A percentile compares a stretch with the other conserved stretches of the same genome.
phyloP scores from a whole-genome alignment of 495 filamentous ascomycete species.

The Aspergillus kassunensis region DNA sequence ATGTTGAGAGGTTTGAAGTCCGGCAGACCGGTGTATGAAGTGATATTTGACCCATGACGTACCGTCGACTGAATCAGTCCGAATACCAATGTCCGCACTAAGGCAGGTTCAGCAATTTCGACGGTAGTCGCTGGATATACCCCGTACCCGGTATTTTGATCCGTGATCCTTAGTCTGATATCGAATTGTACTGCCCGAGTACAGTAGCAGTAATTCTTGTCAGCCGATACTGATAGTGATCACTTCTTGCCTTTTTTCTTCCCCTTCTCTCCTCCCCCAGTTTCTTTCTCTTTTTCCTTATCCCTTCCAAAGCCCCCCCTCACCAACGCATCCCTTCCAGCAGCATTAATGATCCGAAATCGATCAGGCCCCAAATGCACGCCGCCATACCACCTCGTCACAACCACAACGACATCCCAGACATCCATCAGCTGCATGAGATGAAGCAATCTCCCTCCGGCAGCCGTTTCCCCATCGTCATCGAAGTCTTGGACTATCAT shows the following conservation, averaged over 20 bases:
- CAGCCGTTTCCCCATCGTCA: slow-evolving; percentile 95
- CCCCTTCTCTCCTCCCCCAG: slow-evolving; percentile 34
- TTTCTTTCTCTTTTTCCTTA: slow-evolving; percentile 55
- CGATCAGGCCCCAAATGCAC: slow-evolving; percentile 80
- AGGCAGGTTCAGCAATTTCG: too few relatives aligned
- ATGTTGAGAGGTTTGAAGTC: too few relatives aligned
- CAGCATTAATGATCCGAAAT: slow-evolving; percentile 84
- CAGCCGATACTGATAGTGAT: slow-evolving; percentile 4
- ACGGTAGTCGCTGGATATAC: too few relatives aligned
- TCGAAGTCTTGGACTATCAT: slow-evolving; percentile 82
- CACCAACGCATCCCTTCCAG: slow-evolving; percentile 79
- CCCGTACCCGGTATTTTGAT: too few relatives aligned
- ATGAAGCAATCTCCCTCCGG: slow-evolving; percentile 78
- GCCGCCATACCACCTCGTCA: slow-evolving; percentile 93
- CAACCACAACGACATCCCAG: slow-evolving; percentile 90
- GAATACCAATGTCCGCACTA: too few relatives aligned
- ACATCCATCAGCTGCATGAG: slow-evolving; percentile 93
- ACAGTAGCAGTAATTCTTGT: too few relatives aligned
- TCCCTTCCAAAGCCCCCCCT: slow-evolving; percentile 60
- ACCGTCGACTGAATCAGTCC: too few relatives aligned
- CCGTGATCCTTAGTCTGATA: too few relatives aligned
- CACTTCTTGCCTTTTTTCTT: slow-evolving; percentile 60
- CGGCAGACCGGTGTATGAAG: too few relatives aligned
- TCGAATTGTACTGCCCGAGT: too few relatives aligned
- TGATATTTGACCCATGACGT: too few relatives aligned